phyloP scores from a whole-genome alignment of 2,329 filamentous ascomycete genomes.

The Didymella pomorum region DNA sequence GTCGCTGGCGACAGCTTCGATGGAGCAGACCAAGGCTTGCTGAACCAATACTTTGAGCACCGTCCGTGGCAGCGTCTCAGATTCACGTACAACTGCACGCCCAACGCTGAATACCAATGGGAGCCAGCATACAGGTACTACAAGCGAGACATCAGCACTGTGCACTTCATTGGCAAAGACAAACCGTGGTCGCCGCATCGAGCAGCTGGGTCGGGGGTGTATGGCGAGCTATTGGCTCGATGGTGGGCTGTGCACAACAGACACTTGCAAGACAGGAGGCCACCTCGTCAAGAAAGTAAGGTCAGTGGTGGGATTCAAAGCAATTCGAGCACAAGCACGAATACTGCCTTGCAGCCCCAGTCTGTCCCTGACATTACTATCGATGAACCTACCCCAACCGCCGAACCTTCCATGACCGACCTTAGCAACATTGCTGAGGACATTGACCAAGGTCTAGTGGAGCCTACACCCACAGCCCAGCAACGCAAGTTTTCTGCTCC shows the following conservation, averaged over 20 bases:
- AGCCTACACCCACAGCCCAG: constrained; percentile 56
- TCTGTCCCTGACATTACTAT: constrained; percentile 33
- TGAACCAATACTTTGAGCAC: constrained; percentile 92
- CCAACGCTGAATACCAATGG: constrained; percentile 96
- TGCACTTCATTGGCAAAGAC: constrained; percentile 91
- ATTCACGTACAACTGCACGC: constrained; percentile 97
- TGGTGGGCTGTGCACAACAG: constrained; percentile 97
- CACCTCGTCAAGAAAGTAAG: not conserved
- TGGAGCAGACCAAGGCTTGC: constrained; percentile 91
- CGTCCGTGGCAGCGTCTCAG: constrained; percentile 81
- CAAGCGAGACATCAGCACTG: constrained; percentile 84
- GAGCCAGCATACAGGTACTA: constrained; percentile 94
- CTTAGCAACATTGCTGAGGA: constrained; percentile 54
- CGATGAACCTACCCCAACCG: constrained; percentile 45
- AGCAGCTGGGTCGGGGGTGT: constrained; percentile 67
- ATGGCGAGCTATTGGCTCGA: constrained; percentile 81
- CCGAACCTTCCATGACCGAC: constrained; percentile 56
- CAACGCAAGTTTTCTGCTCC: constrained; percentile 65
- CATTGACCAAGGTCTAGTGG: constrained; percentile 53
- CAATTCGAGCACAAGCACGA: constrained; percentile 21
- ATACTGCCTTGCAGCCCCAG: constrained; percentile 26
- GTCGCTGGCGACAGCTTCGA: constrained; percentile 92
- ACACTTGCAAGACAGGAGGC: constrained; percentile 68
- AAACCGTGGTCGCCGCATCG: constrained; percentile 77
- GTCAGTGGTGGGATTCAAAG: constrained; percentile 21